phyloP scores from a whole-genome alignment of 1,284 basidiomycete species.

The Pseudozyma tsukubaensis region DNA sequence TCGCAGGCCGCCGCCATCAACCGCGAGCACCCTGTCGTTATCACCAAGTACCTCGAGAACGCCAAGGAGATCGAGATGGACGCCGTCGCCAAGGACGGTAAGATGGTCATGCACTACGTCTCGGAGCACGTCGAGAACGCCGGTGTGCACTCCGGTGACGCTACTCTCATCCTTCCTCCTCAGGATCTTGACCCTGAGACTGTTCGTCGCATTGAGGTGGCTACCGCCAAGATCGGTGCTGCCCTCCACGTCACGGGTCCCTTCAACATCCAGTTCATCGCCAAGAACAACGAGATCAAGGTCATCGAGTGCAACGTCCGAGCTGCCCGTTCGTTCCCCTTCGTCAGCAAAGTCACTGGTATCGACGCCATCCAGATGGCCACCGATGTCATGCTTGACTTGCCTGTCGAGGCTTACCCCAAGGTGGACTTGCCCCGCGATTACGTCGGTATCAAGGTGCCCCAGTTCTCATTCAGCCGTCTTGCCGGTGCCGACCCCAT shows the following conservation, averaged over 20 bases:
- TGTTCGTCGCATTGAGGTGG: constrained; percentile 93
- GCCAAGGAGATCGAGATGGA: constrained; percentile 99
- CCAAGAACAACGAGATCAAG: constrained; percentile 99
- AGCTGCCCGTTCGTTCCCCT: constrained; percentile 97
- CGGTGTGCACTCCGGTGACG: constrained; percentile 96
- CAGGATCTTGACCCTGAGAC: constrained; percentile 97
- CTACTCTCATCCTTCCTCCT: constrained; percentile 95
- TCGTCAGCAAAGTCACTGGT: constrained; percentile 97
- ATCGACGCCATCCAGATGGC: constrained; percentile 98
- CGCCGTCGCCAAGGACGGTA: constrained; percentile 93
- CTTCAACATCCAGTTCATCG: constrained; percentile 99
- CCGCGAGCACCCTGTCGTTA: constrained; percentile 96
- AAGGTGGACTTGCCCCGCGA: constrained; percentile 85
- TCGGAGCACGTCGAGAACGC: constrained; percentile 99
- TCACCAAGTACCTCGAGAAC: constrained; percentile 98
- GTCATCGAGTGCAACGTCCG: constrained; percentile 99
- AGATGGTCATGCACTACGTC: constrained; percentile 99
- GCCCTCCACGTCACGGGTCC: constrained; percentile 95
- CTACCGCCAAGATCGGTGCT: constrained; percentile 95
- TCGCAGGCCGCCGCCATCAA: constrained; percentile 97
- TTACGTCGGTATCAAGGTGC: constrained; percentile 98
- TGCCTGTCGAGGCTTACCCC: constrained; percentile 90
- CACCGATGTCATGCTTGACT: constrained; percentile 94
- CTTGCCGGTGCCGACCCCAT: constrained; percentile 96
- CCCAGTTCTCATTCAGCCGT: constrained; percentile 97